A percentile compares a stretch with the other conserved stretches of the same genome.
These are phyloP conservation scores for Neurospora sp. DNA, from an alignment of 495 filamentous ascomycete species.

Conservation along the genomic window DNA sequence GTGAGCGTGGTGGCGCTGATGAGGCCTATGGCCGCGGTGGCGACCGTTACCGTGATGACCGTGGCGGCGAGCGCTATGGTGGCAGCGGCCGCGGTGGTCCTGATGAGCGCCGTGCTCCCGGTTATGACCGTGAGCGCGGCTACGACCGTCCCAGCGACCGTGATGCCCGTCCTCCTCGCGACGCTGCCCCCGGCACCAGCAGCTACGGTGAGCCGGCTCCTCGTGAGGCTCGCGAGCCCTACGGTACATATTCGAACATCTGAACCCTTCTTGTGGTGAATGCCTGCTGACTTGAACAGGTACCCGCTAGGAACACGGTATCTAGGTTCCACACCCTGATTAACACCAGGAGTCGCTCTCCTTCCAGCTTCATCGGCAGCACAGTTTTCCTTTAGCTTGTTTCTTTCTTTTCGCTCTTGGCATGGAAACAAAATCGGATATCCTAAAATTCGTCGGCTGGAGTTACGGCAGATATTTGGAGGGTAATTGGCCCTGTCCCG, in stretches of 20 bases:
- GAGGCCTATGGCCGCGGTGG: slow-evolving; percentile 37
- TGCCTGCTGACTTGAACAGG: slow-evolving; percentile 11
- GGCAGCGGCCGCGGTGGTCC: slow-evolving; percentile 34
- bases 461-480: slow-evolving; percentile 27
- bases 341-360: not conserved
- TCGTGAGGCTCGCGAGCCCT: slow-evolving; percentile 48
- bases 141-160: slow-evolving; percentile 42
- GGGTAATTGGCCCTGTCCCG: slow-evolving; percentile 24
- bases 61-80: slow-evolving; percentile 26
- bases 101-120: slow-evolving; percentile 42
- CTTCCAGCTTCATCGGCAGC: slow-evolving; percentile 12
- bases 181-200: slow-evolving; percentile 35
- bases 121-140: slow-evolving; percentile 45
- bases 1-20: slow-evolving; percentile 45
- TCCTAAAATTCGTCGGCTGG: slow-evolving; percentile 30
- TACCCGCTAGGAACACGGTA: slow-evolving; percentile 13
- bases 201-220: slow-evolving; percentile 49
- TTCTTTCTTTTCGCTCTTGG: slow-evolving; percentile 18
- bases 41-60: slow-evolving; percentile 35
- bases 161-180: slow-evolving; percentile 37
- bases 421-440: slow-evolving; percentile 28
- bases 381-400: slow-evolving; percentile 15
- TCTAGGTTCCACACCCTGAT: not conserved
- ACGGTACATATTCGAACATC: slow-evolving; percentile 13
- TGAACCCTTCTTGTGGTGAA: not conserved